Base-by-base conservation (phyloP, 257 asterid species). In the Fraxinus americana region DNA sequence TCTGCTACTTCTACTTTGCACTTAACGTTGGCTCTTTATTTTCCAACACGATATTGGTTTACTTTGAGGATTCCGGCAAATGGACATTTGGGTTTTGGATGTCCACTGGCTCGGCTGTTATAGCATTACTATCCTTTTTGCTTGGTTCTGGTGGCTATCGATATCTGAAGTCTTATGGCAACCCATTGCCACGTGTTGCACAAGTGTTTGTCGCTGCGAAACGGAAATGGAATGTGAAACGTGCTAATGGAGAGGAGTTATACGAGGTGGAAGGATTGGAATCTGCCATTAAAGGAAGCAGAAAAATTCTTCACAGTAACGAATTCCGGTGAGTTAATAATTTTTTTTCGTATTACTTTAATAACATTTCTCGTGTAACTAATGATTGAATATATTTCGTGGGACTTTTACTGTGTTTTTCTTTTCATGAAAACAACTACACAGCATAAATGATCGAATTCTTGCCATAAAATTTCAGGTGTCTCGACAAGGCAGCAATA, bases 1-100 rank as follows among this genome's bases (percentile, higher is more conserved):
- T 89, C 67, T 36, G 83, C 38, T 84, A 80, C 72, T 87, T 87
- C 72, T 89, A 89, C 81, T 86, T 89, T 39, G 88, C 90, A 8
- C 85, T 89, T 35, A 89, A 89, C 38, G 21, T 75, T 5, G 91
- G 91, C 69, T 84, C 91, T 14, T 78, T 89, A 1, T 75, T 89
- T 59, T 87, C 93, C n/a, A 86, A 89, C 41, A 89, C 90, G 21
- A 29, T 89, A 21, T 78, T 89, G 82, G 93, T 78, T 1, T 89
- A 84, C 74, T 89, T 59, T 36, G 93, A 89, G 79, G 88, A 89
- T 61, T 75, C 21, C 17, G 93, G 93, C 2, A 23, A 50, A 27
- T 89, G 93, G 93, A 72, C 86, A 21, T 17, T 85, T 3, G 93
- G 90, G 11, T 89, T 89, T 77, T 82, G 88, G 89, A 76, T 65